Base-by-base conservation (phyloP, 1,284 basidiomycete genomes). In the Cryptococcus sp. region DNA sequence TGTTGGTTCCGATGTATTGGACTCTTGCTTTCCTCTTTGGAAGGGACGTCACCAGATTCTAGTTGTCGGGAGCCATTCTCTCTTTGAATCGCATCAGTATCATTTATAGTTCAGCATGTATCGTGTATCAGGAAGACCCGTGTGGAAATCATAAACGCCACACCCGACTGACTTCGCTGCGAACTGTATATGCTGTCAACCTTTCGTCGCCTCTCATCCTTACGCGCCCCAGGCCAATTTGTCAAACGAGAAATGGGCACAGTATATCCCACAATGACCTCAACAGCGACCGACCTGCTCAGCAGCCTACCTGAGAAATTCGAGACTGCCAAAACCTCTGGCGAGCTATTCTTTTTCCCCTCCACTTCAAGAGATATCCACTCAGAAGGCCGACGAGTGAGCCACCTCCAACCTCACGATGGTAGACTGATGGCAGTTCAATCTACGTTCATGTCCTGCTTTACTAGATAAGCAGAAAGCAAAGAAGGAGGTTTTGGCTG, bases 371-470 rank as follows among this genome's bases (percentile, higher is more conserved):
- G 80, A 56, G 78, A 77, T 37, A 81, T 87, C 61, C 63, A 72
- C 14, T 86, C 89, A 50, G 67, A 77, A 34, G 83, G 79, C 22
- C 70, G 86, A 46, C 80, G 87, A 74, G 88, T 87, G 60, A 55
- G 68, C 61, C 28, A 11, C 44, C 39, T 34, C 25, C 18, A 45
- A 40, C 18, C 2, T 42, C n/a, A 25, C 34, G 32, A 18, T 49
- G 22, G 37, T 19, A 14, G 14, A 24, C 28, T 51, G 40, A 57
- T 16, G 4, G 14, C 42, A 93, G 90, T 91, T 87, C 72, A 81
- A 91, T 72, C 81, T 93, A 52, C 80, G 85, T 53, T 70, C 88
- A 19, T 92, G 90, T 64, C 86, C 88, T 19, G 86, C 88, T 0
- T 76, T 93, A 36, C 83, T 85, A 66, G 80, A 86, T 59, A 93